Base-by-base conservation (phyloP, 2,329 filamentous ascomycete species). In the Stenocarpella maydis region DNA sequence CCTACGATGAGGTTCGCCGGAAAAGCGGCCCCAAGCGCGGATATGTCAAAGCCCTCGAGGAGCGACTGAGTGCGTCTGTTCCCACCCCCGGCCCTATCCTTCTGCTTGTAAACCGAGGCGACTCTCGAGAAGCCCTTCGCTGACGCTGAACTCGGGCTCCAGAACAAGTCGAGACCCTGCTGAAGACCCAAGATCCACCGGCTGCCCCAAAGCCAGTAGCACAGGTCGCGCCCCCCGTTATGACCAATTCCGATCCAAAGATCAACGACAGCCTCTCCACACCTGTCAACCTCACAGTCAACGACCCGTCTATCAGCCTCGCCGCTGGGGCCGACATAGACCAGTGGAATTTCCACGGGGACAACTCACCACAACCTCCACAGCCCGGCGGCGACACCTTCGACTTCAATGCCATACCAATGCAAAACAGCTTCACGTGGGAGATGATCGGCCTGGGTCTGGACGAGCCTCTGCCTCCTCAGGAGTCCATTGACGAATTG, bases 11-110 rank as follows among this genome's bases (percentile, higher is more conserved):
- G 82, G 91, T 95, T 75, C 89, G 95, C 78, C 93, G 94, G 82
- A 97, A 97, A 88, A 97, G 94, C 79, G 95, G 95, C 3, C 95
- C 95, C 2, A 97, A 97, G 84, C 88, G 95, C 78, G 95, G 95
- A 75, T 97, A 98, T 78, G 95, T 97, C 71, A 97, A 97, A 84
- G 91, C 94, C 70, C 82, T 98, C 74, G 96, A 98, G 81, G 95
- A 97, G 78, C 89, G 96, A 79, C 82, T 99, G 77, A 95, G 94
- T 97, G 86, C 83, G 92, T 71, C 55, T 34, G 47, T 50, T 63
- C 17, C 39, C n/a, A 10, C 26, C 10, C 50, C 45, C 12, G 14
- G 4, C 21, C 34, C 37, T 14, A 21, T 60, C 45, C 19, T n/a
- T 54, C 8, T 60, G 4, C 49, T 21, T 28, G 21, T 21, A 15